phyloP scores from a whole-genome alignment of 164 flowering plant genomes.

The Macadamia tetraphylla region DNA sequence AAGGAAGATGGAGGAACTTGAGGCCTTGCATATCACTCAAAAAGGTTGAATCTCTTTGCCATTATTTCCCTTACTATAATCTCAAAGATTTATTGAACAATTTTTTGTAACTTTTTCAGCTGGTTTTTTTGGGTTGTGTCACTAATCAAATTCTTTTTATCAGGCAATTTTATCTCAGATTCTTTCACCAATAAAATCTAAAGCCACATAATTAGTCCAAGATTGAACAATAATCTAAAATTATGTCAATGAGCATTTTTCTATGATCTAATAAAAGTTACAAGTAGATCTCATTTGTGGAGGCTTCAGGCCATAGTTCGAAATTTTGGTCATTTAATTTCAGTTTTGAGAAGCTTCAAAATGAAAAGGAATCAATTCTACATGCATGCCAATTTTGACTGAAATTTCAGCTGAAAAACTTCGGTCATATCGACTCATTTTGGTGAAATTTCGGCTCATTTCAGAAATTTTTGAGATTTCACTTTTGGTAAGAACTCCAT shows the following conservation, averaged over 20 bases:
- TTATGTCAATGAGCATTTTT: background rate
- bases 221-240: background rate
- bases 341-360: no score
- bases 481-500: no score
- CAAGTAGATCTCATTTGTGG: no score
- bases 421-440: no score
- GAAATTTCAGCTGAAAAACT: no score
- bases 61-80: background rate
- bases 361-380: no score
- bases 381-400: no score
- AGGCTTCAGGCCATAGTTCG: no score
- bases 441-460: no score
- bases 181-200: background rate
- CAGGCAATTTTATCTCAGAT: background rate
- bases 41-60: slow-evolving; percentile 23
- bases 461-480: no score
- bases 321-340: no score
- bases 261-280: no score
- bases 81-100: background rate
- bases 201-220: background rate
- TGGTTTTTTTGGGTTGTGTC: background rate
- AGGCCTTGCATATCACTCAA: slow-evolving; percentile 13
- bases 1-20: slow-evolving; percentile 24
- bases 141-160: background rate
- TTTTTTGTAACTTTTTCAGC: background rate